Evolutionary conservation across 108 stramenopile species (phyloP).

Genomic region (Skeletonema grethae): DNA sequence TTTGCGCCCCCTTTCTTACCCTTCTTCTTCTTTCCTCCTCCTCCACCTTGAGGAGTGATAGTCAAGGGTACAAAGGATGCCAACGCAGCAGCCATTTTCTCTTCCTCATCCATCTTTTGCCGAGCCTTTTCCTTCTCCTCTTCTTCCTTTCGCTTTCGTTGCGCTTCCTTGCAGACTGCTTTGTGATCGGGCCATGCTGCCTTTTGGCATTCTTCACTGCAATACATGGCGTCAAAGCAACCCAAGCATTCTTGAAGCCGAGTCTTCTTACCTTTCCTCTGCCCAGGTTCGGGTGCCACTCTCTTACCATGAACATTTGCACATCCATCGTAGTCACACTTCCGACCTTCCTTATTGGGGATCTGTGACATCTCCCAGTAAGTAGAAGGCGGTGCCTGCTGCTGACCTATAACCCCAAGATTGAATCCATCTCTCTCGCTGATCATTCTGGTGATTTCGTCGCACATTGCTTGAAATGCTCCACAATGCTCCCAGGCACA

Average conservation of each 20-base stretch:
- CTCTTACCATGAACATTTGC: slow-evolving; percentile 13
- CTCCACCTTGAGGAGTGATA: slow-evolving; percentile 7
- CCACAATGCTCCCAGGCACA: slow-evolving; percentile 67
- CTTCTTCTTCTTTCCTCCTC: slow-evolving; percentile 3
- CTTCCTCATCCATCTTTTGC: neutral
- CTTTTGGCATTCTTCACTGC: neutral
- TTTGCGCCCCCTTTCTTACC: slow-evolving; percentile 9
- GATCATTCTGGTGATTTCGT: slow-evolving; percentile 24
- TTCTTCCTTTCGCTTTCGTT: slow-evolving; percentile 12
- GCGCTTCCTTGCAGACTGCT: slow-evolving; percentile 9
- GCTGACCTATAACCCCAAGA: neutral
- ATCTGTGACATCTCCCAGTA: slow-evolving; percentile 11
- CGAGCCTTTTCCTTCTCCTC: slow-evolving; percentile 3
- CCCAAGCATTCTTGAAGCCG: slow-evolving; percentile 3
- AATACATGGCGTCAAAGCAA: slow-evolving; percentile 16
- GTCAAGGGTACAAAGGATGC: slow-evolving; percentile 14
- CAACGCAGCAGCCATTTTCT: slow-evolving; percentile 4
- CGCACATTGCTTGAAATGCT: slow-evolving; percentile 67
- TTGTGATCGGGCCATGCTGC: slow-evolving; percentile 11
- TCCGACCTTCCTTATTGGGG: slow-evolving; percentile 2
- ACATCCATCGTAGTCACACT: slow-evolving; percentile 1
- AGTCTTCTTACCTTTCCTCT: slow-evolving; percentile 14
- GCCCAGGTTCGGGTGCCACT: neutral
- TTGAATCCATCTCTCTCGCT: too few species aligned
- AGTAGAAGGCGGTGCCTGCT: neutral